These are phyloP conservation scores for Nakaseomyces bracarensis DNA, from an alignment of 1,139 yeast genomes.

Conservation along the genomic window DNA sequence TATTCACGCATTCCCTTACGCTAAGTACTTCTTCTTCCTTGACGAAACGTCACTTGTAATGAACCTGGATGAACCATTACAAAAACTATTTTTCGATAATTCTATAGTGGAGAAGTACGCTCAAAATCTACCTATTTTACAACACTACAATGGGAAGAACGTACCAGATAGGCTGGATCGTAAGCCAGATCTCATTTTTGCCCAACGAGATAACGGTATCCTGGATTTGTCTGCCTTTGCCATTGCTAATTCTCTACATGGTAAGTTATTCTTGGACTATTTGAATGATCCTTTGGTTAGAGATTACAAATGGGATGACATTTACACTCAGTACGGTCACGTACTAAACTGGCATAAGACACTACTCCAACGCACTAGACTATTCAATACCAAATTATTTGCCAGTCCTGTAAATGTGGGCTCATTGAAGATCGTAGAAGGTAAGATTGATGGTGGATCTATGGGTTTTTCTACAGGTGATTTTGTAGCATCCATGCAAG, in stretches of 20 bases:
- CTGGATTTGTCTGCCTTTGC: conserved; percentile 64
- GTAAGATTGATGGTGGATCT: neutral
- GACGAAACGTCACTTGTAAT: conserved; percentile 69
- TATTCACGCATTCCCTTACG: conserved; percentile 75
- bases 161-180: neutral
- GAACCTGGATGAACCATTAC: conserved; percentile 52
- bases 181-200: neutral
- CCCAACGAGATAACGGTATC: conserved; percentile 25
- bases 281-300: conserved; percentile 69
- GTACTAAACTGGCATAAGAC: conserved; percentile 91
- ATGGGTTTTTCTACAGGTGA: conserved; percentile 38
- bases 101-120: conserved; percentile 43
- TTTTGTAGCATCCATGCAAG: conserved; percentile 52
- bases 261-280: conserved; percentile 61
- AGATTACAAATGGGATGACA: conserved; percentile 54
- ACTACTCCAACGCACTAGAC: conserved; percentile 58
- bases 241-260: conserved; percentile 52
- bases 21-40: conserved; percentile 77
- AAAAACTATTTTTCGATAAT: conserved; percentile 50
- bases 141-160: conserved; percentile 4
- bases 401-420: conserved; percentile 2
- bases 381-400: conserved; percentile 56
- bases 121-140: neutral
- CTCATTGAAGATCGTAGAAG: neutral
- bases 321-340: conserved; percentile 67